Conservation (phyloP, 139 green algal genomes). For the Choricystis sp. region DNA sequence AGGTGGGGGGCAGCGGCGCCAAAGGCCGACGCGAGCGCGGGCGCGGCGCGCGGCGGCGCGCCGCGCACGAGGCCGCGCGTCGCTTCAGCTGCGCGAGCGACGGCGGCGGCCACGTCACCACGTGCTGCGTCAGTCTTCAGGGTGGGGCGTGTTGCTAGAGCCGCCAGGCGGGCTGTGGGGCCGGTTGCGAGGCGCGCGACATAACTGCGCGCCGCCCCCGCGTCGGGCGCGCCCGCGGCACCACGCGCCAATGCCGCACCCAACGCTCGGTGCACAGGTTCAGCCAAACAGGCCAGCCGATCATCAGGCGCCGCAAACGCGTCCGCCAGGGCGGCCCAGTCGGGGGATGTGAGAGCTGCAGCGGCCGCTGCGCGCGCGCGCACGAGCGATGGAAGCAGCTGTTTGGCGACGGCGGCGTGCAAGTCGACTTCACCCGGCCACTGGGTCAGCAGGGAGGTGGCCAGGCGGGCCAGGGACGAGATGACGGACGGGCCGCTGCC, state of each 20-base stretch:
- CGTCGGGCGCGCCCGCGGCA: slow-evolving; percentile 5
- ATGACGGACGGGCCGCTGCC: background rate
- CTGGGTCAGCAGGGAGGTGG: background rate
- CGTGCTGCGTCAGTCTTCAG: background rate
- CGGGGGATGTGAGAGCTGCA: slow-evolving; percentile 15
- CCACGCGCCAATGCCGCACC: slow-evolving; percentile 5
- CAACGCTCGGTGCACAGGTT: slow-evolving; percentile 3
- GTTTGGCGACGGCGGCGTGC: slow-evolving; percentile 12
- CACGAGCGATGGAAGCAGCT: slow-evolving; percentile 33
- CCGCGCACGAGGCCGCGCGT: slow-evolving; percentile 30
- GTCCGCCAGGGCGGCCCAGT: slow-evolving; percentile 25
- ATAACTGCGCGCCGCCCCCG: background rate
- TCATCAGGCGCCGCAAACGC: slow-evolving; percentile 13
- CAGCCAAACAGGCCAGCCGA: background rate
- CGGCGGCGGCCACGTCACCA: slow-evolving; percentile 11
- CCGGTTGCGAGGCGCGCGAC: slow-evolving; percentile 2
- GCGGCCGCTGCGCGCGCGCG: slow-evolving; percentile 13
- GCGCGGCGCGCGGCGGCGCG: slow-evolving; percentile 21
- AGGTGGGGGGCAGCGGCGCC: background rate
- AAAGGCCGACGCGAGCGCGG: slow-evolving; percentile 14
- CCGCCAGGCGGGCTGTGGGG: slow-evolving; percentile 4
- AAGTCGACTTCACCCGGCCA: slow-evolving; percentile 10
- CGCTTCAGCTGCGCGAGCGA: slow-evolving; percentile 35
- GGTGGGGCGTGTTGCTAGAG: slow-evolving; percentile 1
- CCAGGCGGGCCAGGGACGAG: background rate